Percentiles rank a stretch among this genome's conserved stretches.
These are phyloP conservation scores for Sporothrix globosa DNA, from an alignment of 2,329 filamentous ascomycete species.

Conservation along the genomic window DNA sequence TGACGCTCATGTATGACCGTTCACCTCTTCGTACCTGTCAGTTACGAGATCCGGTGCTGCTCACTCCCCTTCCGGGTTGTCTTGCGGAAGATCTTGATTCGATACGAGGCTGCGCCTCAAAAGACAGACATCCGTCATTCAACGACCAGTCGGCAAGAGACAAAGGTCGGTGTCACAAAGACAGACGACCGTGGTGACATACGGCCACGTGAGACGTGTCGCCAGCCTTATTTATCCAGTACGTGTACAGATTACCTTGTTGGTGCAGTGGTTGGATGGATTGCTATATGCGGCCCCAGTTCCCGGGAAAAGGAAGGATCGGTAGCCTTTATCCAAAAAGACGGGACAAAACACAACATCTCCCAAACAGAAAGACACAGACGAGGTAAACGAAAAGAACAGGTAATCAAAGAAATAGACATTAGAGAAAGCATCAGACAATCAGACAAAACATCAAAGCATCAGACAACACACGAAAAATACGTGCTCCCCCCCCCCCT, in stretches of 20 bases:
- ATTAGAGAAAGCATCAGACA: neutral
- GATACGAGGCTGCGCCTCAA: constrained; percentile 4
- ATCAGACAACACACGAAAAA: neutral
- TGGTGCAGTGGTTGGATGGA: neutral
- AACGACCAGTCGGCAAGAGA: no score
- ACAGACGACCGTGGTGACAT: neutral
- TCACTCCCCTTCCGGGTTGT: neutral
- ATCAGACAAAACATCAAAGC: neutral
- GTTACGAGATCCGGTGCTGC: neutral
- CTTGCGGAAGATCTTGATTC: neutral
- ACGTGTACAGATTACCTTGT: neutral
- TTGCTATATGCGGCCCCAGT: neutral
- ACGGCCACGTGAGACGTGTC: neutral
- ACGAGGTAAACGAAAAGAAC: neutral
- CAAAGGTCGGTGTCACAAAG: neutral
- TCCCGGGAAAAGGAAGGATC: neutral
- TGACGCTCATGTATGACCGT: neutral
- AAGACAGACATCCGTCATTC: no score
- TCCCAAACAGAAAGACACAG: neutral
- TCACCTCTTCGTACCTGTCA: neutral
- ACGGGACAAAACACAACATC: neutral
- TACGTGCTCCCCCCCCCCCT: neutral
- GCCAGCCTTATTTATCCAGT: constrained; percentile 6
- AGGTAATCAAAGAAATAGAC: neutral
- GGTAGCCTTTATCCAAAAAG: neutral